Evolutionary conservation across 177 flowering plant species (phyloP).

Genomic region (Vitis hybrid): DNA sequence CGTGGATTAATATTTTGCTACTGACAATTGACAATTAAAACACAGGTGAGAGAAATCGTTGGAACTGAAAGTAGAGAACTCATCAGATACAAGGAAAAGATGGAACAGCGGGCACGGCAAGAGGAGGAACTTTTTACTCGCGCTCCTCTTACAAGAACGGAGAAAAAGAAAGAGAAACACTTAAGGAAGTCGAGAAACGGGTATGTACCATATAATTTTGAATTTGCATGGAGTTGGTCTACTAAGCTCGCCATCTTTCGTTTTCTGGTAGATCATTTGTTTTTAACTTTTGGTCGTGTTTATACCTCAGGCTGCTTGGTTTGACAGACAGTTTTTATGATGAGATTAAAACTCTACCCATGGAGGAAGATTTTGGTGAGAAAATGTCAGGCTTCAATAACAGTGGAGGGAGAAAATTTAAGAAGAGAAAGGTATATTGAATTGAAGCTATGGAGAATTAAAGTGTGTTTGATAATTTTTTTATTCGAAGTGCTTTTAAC

Average conservation of each 20-base stretch:
- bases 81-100: slow-evolving; percentile 41
- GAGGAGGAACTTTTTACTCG: slow-evolving; percentile 89
- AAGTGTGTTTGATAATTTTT: too few relatives aligned
- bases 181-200: slow-evolving; percentile 62
- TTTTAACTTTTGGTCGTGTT: not conserved
- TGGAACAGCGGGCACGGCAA: slow-evolving; percentile 54
- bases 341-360: slow-evolving; percentile 58
- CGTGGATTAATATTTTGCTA: not conserved
- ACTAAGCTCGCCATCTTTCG: too few relatives aligned
- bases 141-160: slow-evolving; percentile 69
- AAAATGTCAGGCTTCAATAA: slow-evolving; percentile 15
- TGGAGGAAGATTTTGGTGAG: slow-evolving; percentile 43
- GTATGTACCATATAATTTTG: too few relatives aligned
- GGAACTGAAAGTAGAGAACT: slow-evolving; percentile 72
- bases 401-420: slow-evolving; percentile 36
- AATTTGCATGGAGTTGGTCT: too few relatives aligned
- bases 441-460: not conserved
- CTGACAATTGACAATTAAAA: slow-evolving; percentile 3
- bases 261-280: too few relatives aligned
- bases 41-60: slow-evolving; percentile 58
- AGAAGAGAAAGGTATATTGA: slow-evolving; percentile 63
- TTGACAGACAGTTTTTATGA: slow-evolving; percentile 71
- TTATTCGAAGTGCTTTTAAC: too few relatives aligned
- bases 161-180: slow-evolving; percentile 68
- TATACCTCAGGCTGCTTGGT: slow-evolving; percentile 60